Evolutionary conservation across 345 rosid genomes (phyloP).

Genomic region (Excoecaria agallocha): DNA sequence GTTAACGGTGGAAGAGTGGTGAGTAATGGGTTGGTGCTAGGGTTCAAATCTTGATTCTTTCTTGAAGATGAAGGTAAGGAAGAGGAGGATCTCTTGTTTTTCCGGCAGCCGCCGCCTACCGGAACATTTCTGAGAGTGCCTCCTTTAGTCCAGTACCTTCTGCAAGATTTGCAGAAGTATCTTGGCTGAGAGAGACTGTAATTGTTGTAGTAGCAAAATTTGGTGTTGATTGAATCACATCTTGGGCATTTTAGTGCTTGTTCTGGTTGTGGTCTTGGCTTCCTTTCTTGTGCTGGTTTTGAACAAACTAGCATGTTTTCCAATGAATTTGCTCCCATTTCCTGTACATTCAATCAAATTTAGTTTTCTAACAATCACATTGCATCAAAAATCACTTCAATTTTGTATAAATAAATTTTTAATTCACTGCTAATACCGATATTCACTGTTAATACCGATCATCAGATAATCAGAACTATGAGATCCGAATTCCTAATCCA

Average conservation of each 20-base stretch:
- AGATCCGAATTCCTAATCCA: too few relatives aligned
- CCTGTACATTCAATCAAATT: constrained; percentile 31
- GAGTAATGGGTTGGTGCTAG: constrained; percentile 36
- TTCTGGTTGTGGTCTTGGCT: constrained; percentile 58
- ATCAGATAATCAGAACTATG: too few relatives aligned
- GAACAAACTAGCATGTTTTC: constrained; percentile 67
- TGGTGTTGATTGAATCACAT: constrained; percentile 89
- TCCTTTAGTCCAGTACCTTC: constrained; percentile 98
- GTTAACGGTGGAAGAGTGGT: constrained; percentile 39
- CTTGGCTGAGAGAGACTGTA: constrained; percentile 96
- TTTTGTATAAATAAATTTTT: too few relatives aligned
- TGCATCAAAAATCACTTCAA: too few relatives aligned
- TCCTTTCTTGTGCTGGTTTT: constrained; percentile 54
- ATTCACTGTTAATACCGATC: too few relatives aligned
- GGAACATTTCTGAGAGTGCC: constrained; percentile 93
- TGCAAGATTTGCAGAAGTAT: constrained; percentile 85
- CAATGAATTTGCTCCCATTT: constrained; percentile 49
- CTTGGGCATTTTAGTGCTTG: constrained; percentile 89
- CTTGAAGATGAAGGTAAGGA: constrained; percentile 36
- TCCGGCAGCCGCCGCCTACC: constrained; percentile 94
- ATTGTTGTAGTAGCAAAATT: constrained; percentile 97
- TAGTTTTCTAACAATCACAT: too few relatives aligned
- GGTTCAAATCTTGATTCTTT: constrained; percentile 42
- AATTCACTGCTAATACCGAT: too few relatives aligned
- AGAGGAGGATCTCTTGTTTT: constrained; percentile 67